A percentile compares a stretch with the other conserved stretches of the same genome.
phyloP scores from a whole-genome alignment of 768 basidiomycete genomes.

The Sarcomyxa edulis region DNA sequence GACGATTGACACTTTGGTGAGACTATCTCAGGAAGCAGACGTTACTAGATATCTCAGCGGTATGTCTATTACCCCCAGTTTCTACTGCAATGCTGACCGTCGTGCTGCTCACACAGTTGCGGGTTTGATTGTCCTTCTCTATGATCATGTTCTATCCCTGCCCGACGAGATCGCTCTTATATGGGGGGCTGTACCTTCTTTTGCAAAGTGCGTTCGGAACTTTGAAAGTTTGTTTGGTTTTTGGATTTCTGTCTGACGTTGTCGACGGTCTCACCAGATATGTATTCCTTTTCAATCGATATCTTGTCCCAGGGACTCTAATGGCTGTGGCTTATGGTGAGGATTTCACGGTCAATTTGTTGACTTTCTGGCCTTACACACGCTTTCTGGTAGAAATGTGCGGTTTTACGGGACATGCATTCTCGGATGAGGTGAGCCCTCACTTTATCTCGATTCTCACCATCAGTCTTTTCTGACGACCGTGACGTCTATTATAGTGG shows the following conservation, averaged over 20 bases:
- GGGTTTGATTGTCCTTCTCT: constrained; percentile 23
- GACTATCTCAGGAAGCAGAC: too few relatives aligned
- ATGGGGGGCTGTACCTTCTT: constrained; percentile 7
- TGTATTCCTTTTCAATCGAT: constrained; percentile 28
- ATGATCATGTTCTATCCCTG: constrained; percentile 29
- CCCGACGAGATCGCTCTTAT: constrained; percentile 8
- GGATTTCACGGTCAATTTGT: too few relatives aligned
- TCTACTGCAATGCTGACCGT: too few relatives aligned
- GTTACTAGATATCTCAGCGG: too few relatives aligned
- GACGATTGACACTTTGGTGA: too few relatives aligned
- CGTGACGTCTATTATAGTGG: neutral
- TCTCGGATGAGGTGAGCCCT: neutral
- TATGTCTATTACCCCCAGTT: too few relatives aligned
- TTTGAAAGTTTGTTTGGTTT: constrained; percentile 24
- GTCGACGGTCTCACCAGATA: too few relatives aligned
- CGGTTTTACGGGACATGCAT: neutral
- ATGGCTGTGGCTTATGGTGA: constrained; percentile 20
- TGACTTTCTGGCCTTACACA: neutral
- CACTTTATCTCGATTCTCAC: neutral
- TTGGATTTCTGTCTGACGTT: constrained; percentile 21
- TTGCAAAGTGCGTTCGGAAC: neutral
- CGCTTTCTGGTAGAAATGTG: neutral
- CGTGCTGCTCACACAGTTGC: too few relatives aligned
- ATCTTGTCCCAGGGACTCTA: constrained; percentile 20
- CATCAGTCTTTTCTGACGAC: neutral